Percentiles rank a stretch among this genome's conserved stretches.
phyloP scores from a whole-genome alignment of 768 basidiomycete species.

The Brasilioporus rufonigricans region DNA sequence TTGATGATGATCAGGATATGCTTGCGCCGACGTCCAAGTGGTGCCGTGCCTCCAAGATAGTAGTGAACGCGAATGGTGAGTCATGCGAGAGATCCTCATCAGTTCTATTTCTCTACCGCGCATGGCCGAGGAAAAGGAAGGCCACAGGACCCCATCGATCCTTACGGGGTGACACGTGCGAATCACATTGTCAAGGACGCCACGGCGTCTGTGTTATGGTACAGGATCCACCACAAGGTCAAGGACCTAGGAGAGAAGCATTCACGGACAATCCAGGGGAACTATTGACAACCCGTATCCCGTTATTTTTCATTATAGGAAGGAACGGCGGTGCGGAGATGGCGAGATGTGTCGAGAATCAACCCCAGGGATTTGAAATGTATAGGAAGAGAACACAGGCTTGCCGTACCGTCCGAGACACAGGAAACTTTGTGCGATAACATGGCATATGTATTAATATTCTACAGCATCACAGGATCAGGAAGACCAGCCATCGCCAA shows the following conservation, averaged over 20 bases:
- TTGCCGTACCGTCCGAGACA: constrained; percentile 13
- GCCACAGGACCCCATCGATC: constrained; percentile 4
- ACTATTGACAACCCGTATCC: constrained; percentile 15
- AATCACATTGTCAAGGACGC: constrained; percentile 12
- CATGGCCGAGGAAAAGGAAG: constrained; percentile 8
- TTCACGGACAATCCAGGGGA: constrained; percentile 21
- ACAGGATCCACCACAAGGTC: constrained; percentile 25
- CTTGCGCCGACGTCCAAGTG: not conserved
- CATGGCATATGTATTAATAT: not conserved
- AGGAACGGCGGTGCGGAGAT: constrained; percentile 27
- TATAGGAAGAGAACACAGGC: not conserved
- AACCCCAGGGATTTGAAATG: constrained; percentile 13
- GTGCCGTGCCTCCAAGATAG: constrained; percentile 11
- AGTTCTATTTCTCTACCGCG: constrained; percentile 10
- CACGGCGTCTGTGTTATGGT: constrained; percentile 22
- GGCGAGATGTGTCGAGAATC: constrained; percentile 21
- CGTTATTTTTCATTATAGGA: constrained; percentile 27
- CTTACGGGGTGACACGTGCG: constrained; percentile 13
- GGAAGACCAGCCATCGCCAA: constrained; percentile 1
- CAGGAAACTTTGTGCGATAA: constrained; percentile 15
- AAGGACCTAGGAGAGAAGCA: constrained; percentile 26
- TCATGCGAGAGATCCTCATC: constrained; percentile 20
- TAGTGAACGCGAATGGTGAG: not conserved
- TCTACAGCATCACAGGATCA: constrained; percentile 20
- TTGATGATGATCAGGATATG: constrained; percentile 1